Base-by-base conservation (phyloP, 2,329 filamentous ascomycete genomes). In the Pyricularia pennisetigena region DNA sequence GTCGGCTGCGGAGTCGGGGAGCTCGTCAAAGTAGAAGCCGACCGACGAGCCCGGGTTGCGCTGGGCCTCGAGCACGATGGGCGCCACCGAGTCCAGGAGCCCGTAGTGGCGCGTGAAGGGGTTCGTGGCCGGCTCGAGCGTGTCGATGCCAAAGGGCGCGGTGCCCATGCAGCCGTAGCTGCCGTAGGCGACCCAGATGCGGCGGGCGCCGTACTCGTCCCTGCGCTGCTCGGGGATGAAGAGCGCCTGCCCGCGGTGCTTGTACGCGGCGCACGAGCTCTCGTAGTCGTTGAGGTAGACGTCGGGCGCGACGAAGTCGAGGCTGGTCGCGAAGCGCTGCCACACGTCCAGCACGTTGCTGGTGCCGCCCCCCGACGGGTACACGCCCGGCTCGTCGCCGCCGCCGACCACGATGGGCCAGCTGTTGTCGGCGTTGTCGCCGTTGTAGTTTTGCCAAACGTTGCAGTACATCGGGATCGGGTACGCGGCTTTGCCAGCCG, bases 161-260 rank as follows among this genome's bases (percentile, higher is more conserved):
- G 72, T 71, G 7, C 78, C 78, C 0, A 80, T 66, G 10, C 74
- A 73, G 32, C 71, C 71, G 69, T 76, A 74, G 2, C 73, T 73
- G 2, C 75, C 77, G 66, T 74, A 76, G 1, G 82, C 78, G 0
- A 77, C 66, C 79, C 80, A 83, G 0, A 82, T 72, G 2, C 81
- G 70, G 6, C 80, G 73, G 0, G 79, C 77, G 6, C 81, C 81
- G 30, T 79, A 76, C 49, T 82, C 81, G 67, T 84, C 82, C 14
- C 83, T 77, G 5, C 82, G 76, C 71, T 85, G 83, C 74, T 85
- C 83, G 0, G 83, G 83, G 54, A 85, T 83, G 70, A 85, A 84
- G 0, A 85, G 75, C 0, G 81, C 77, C 70, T 83, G 80, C 12
- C 74, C 73, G 3, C 77, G 74, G 66, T 82, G 80, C 3, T 78